Percentiles rank a stretch among this genome's conserved stretches.
phyloP scores from a whole-genome alignment of 805 yeast genomes.

The Wickerhamiella brachini region DNA sequence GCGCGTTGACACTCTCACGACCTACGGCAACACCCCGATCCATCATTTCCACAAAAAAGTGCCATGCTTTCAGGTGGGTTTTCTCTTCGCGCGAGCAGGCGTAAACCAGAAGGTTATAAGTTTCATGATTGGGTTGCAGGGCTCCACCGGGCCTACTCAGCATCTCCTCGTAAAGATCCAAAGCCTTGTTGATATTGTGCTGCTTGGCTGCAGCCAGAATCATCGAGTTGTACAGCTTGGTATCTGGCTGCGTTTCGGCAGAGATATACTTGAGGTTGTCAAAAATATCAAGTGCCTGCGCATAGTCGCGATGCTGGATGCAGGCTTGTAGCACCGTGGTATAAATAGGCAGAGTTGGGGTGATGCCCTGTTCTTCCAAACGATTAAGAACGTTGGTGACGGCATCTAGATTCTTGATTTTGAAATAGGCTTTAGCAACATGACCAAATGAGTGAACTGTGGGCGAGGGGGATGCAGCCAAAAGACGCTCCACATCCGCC shows the following conservation, averaged over 20 bases:
- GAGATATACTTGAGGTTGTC: slow-evolving; percentile 77
- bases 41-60: slow-evolving; percentile 52
- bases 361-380: slow-evolving; percentile 16
- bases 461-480: slow-evolving; percentile 14
- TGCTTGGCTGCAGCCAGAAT: slow-evolving; percentile 50
- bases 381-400: slow-evolving; percentile 14
- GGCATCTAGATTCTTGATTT: slow-evolving; percentile 16
- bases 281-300: slow-evolving; percentile 59
- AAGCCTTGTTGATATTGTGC: slow-evolving; percentile 54
- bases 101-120: slow-evolving; percentile 45
- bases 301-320: slow-evolving; percentile 34
- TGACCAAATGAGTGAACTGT: slow-evolving; percentile 22
- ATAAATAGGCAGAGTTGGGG: slow-evolving; percentile 28
- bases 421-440: slow-evolving; percentile 22
- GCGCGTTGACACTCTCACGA: slow-evolving; percentile 41
- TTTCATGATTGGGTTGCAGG: slow-evolving; percentile 30
- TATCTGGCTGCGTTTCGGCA: slow-evolving; percentile 48
- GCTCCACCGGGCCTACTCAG: slow-evolving; percentile 22
- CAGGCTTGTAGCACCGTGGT: slow-evolving; percentile 49
- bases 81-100: slow-evolving; percentile 47
- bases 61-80: slow-evolving; percentile 56
- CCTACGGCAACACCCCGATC: slow-evolving; percentile 24
- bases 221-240: slow-evolving; percentile 55
- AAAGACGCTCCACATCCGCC: slow-evolving; percentile 17
- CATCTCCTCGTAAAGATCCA: slow-evolving; percentile 69